Evolutionary conservation across 176 grass and related monocot species (phyloP), one percentile per base, ranked within the genome.

Genomic region (Poa annua): DNA sequence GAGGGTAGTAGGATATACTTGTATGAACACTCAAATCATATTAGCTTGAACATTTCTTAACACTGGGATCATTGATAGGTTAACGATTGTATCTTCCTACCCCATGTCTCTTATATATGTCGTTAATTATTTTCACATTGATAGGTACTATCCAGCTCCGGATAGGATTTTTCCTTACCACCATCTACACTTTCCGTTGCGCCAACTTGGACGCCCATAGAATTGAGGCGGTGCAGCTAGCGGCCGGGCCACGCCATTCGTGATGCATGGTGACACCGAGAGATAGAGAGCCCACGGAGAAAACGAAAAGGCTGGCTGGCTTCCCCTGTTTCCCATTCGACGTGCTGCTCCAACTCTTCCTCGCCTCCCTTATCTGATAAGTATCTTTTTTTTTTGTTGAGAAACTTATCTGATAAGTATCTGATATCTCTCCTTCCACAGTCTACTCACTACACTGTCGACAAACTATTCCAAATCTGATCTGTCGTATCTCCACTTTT

Each of bases 401-500:
- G n/a, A n/a, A n/a, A n/a, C 14, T 50, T 50, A 50, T 50, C 67
- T 11, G 11, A 29, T 29, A 29, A 29, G n/a, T n/a, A n/a, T n/a
- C n/a, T n/a, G n/a, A n/a, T n/a, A n/a, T 21, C 22, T 45, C 66
- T 45, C n/a, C 42, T 13, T 15, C 5, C 21, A 45, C 22, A n/a
- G 48, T 36, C 69, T 26, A 72, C 41, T 72, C 42, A 72, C 42
- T 25, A 14, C 44, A 4, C 70, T 48, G 70, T 73, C 70, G 42
- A 26, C 42, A 8, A 73, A 25, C 41, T 24, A 16, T 29, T 44
- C 41, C 6, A 72, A 3, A 48, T 72, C 69, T 72, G 0, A 72
- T 72, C 42, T 41, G 12, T 29, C 17, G 4, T 20, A 68, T 68
- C 66, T 68, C 35, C 17, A 68, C 35, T 68, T 41, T 34, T 6